Evolutionary conservation across 306 rosid species (phyloP), one percentile per base, ranked within the genome.

Genomic region (Vigna radiata): DNA sequence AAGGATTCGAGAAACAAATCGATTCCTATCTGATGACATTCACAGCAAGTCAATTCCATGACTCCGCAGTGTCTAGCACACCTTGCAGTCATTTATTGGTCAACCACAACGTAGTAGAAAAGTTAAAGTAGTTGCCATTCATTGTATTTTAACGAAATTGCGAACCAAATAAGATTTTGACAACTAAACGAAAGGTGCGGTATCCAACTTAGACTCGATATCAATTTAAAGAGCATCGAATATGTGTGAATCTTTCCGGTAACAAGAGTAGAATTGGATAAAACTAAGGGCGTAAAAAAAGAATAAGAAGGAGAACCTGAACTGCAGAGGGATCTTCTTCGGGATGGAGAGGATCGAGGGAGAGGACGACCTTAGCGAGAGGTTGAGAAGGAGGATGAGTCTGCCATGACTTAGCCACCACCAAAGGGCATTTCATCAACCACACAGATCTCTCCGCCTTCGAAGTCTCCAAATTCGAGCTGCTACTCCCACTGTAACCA

Each of bases 401-500:
- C 77, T 88, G 88, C 99, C 99, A 96, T 15, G 98, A 88, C 85
- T 92, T 96, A 0, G 99, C 91, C 16, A 96, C 97, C 1, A 78
- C 93, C 66, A 88, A 52, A 3, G 98, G 99, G 31, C 97, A 91
- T 92, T 96, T 96, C 99, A 96, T 96, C 75, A 96, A 74, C 98
- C 99, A 95, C 72, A 92, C 99, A 29, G 97, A 90, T 85, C 93
- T 88, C 80, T 95, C 99, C 0, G 97, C 89, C 73, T 85, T 95
- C 11, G 75, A 80, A 3, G 90, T 92, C 54, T 95, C 99, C 89
- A 95, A 21, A 85, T 85, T 83, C 12, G 85, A 70, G 63, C 80
- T 80, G 72, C 89, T 75, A n/a, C 90, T 76, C 0, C 84, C 73
- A 25, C 90, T 75, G 21, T 72, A 74, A 55, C 85, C 83, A 23